A percentile compares a stretch with the other conserved stretches of the same genome.
Evolutionary conservation across 2,329 filamentous ascomycete genomes (phyloP).

Genomic region (Tolypocladium tropicale): DNA sequence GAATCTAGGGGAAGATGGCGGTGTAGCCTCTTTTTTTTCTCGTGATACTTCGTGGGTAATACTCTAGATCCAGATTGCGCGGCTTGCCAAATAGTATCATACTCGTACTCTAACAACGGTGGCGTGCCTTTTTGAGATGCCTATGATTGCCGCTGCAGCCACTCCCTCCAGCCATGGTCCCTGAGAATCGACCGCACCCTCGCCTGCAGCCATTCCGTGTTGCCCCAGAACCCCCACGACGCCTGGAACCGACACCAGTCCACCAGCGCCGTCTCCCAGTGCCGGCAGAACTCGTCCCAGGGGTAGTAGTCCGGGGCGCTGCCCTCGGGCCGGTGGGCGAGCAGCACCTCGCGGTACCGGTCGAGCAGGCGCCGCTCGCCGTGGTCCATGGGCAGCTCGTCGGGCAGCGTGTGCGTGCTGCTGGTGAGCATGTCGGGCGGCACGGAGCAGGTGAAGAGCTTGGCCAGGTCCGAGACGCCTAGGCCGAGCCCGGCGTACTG

Average conservation of each 20-base stretch:
- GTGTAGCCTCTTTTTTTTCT: too few species aligned
- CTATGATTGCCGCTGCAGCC: conserved; percentile 22
- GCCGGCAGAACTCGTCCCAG: conserved; percentile 42
- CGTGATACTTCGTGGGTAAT: too few species aligned
- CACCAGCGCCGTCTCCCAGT: conserved; percentile 58
- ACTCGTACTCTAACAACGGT: neutral
- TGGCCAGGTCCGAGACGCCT: conserved; percentile 56
- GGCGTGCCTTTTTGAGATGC: neutral
- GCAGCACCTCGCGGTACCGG: conserved; percentile 33
- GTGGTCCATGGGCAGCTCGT: conserved; percentile 34
- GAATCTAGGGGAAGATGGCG: too few species aligned
- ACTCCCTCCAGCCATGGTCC: conserved; percentile 33
- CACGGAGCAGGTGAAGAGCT: conserved; percentile 57
- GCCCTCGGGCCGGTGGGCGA: conserved; percentile 3
- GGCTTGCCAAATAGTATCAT: too few species aligned
- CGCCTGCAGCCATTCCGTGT: conserved; percentile 46
- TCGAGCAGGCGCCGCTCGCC: conserved; percentile 42
- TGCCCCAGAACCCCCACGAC: conserved; percentile 52
- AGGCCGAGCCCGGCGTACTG: conserved; percentile 57
- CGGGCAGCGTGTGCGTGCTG: conserved; percentile 14
- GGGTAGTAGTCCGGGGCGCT: conserved; percentile 33
- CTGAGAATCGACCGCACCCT: conserved; percentile 38
- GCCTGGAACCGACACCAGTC: conserved; percentile 57
- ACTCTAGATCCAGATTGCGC: neutral
- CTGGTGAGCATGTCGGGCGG: conserved; percentile 40